phyloP scores from a whole-genome alignment of 1,284 basidiomycete genomes.

The Takashimella koratensis region DNA sequence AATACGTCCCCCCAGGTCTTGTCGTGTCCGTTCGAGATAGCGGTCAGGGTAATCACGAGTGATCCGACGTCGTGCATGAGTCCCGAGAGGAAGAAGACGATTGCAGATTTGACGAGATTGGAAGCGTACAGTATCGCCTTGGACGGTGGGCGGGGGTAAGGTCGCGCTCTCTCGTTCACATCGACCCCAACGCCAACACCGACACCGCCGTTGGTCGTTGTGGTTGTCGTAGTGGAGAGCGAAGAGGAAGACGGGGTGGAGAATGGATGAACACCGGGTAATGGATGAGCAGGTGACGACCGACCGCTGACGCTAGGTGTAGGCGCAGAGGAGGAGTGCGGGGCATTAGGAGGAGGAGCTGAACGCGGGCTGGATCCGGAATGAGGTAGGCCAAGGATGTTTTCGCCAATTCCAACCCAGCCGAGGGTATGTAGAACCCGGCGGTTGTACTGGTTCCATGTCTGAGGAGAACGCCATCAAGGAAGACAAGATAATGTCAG shows the following conservation, averaged over 20 bases:
- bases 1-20: slow-evolving; percentile 12
- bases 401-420: slow-evolving; percentile 40
- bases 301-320: slow-evolving; percentile 4
- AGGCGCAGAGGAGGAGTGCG: neutral
- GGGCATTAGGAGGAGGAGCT: slow-evolving; percentile 14
- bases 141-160: slow-evolving; percentile 1
- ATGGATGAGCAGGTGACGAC: slow-evolving; percentile 26
- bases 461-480: too few species aligned
- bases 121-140: slow-evolving; percentile 9
- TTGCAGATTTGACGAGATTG: slow-evolving; percentile 39
- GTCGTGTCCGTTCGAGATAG: slow-evolving; percentile 5
- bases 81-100: slow-evolving; percentile 40
- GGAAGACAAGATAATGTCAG: too few species aligned
- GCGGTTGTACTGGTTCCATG: slow-evolving; percentile 41
- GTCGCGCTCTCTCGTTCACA: too few species aligned
- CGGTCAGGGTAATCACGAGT: slow-evolving; percentile 22
- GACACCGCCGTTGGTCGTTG: too few species aligned
- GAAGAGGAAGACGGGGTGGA: neutral
- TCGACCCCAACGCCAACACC: too few species aligned
- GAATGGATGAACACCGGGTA: slow-evolving; percentile 15
- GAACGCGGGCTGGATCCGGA: slow-evolving; percentile 21
- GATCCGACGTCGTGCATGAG: slow-evolving; percentile 36
- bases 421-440: slow-evolving; percentile 34
- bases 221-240: neutral
- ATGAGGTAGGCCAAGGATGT: slow-evolving; percentile 33